Evolutionary conservation across 805 yeast genomes (phyloP).

Genomic region (Candida bentonensis): DNA sequence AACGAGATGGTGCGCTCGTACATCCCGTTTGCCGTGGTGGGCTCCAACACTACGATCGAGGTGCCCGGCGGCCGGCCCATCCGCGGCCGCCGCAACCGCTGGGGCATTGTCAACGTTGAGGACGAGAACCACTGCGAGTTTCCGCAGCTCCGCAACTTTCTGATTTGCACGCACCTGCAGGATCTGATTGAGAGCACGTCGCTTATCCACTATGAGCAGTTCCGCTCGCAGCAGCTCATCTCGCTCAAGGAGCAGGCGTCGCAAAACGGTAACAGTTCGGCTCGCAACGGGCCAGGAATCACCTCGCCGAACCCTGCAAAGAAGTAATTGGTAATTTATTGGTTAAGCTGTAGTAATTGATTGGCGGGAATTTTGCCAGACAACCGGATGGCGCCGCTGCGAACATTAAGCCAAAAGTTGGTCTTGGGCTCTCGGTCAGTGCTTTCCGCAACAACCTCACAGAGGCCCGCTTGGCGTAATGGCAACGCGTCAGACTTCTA

Average conservation of each 20-base stretch:
- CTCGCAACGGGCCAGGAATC: conserved; percentile 20
- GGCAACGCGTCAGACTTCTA: conserved; percentile 3
- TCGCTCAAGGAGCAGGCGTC: conserved; percentile 71
- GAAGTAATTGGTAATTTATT: conserved; percentile 10
- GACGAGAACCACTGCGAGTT: conserved; percentile 94
- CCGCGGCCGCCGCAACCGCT: conserved; percentile 82
- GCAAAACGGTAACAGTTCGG: conserved; percentile 16
- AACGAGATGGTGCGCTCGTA: conserved; percentile 20
- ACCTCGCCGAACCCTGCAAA: conserved; percentile 16
- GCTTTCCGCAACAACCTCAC: too few species aligned
- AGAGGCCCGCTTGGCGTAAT: conserved; percentile 1
- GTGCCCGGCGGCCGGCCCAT: conserved; percentile 68
- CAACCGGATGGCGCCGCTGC: too few species aligned
- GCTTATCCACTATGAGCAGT: conserved; percentile 76
- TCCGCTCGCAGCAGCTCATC: conserved; percentile 85
- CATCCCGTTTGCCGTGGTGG: conserved; percentile 89
- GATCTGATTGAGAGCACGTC: conserved; percentile 91
- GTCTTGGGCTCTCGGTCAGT: too few species aligned
- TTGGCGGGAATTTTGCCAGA: conserved; percentile 3
- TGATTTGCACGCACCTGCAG: conserved; percentile 89
- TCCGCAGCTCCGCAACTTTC: conserved; percentile 82
- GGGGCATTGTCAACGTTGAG: conserved; percentile 90
- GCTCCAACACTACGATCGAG: conserved; percentile 66
- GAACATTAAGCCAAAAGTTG: too few species aligned
- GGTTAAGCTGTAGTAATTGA: conserved; percentile 9